Evolutionary conservation across 768 basidiomycete genomes (phyloP).

Genomic region (Lepiota brunneoincarnata): DNA sequence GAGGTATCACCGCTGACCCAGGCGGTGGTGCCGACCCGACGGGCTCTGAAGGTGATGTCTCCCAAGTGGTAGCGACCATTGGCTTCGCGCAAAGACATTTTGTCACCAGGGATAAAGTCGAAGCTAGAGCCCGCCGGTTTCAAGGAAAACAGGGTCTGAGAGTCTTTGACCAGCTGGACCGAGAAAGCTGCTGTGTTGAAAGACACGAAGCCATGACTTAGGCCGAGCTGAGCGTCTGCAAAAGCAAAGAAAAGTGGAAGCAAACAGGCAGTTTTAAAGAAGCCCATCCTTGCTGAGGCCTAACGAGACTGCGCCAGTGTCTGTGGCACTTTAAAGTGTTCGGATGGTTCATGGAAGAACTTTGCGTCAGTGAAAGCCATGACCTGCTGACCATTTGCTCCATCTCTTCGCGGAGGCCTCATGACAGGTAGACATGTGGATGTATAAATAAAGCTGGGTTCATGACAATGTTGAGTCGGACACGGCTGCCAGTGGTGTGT

Average conservation of each 20-base stretch:
- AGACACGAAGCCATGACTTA: constrained; percentile 44
- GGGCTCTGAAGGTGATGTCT: constrained; percentile 51
- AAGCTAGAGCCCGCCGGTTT: constrained; percentile 37
- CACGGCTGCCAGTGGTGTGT: not conserved
- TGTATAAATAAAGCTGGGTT: not conserved
- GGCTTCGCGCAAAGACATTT: constrained; percentile 44
- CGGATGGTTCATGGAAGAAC: not conserved
- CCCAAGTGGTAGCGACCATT: constrained; percentile 55
- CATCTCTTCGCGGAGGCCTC: not conserved
- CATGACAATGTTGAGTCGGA: not conserved
- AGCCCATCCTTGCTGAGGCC: constrained; percentile 2
- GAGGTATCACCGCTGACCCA: constrained; percentile 49
- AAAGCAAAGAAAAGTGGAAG: constrained; percentile 1
- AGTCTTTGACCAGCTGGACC: constrained; percentile 50
- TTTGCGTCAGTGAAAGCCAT: not conserved
- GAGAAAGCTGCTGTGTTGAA: constrained; percentile 44
- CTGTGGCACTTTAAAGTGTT: not conserved
- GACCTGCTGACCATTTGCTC: constrained; percentile 7
- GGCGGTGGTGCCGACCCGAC: constrained; percentile 39
- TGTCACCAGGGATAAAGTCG: constrained; percentile 51
- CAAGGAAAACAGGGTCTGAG: constrained; percentile 54
- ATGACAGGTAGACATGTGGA: constrained; percentile 9
- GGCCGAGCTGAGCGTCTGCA: constrained; percentile 28
- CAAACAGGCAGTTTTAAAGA: not conserved
- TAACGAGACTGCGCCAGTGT: not conserved